Percentiles rank a stretch among this genome's conserved stretches.
Conservation (phyloP, 352 stramenopile genomes). For the Phytophthora ramorum region DNA sequence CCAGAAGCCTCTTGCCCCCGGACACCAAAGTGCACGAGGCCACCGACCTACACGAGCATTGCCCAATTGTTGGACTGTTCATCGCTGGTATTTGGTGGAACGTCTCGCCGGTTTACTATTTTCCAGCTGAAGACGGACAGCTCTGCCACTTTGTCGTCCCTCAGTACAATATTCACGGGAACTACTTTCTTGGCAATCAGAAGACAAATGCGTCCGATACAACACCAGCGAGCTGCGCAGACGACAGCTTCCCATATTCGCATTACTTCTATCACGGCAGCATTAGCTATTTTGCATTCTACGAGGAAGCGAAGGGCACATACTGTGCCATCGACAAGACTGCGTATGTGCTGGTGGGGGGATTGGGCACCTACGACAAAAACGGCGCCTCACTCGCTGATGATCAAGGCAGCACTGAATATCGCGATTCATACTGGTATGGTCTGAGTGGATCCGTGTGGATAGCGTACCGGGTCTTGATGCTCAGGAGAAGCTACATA, state of each 20-base stretch:
- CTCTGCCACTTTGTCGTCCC: slow-evolving; percentile 40
- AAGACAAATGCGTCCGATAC: slow-evolving; percentile 13
- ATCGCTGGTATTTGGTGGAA: slow-evolving; percentile 47
- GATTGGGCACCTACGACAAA: slow-evolving; percentile 34
- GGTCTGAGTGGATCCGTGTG: slow-evolving; percentile 20
- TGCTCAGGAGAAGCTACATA: slow-evolving; percentile 37
- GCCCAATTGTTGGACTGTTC: slow-evolving; percentile 33
- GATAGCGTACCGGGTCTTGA: slow-evolving; percentile 33
- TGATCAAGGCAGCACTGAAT: slow-evolving; percentile 24
- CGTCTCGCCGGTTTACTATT: slow-evolving; percentile 29
- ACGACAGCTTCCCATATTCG: slow-evolving; percentile 28
- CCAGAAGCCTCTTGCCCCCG: slow-evolving; percentile 13
- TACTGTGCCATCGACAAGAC: slow-evolving; percentile 39
- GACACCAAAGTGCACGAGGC: background rate
- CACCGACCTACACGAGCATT: slow-evolving; percentile 19
- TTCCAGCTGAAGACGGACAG: slow-evolving; percentile 1
- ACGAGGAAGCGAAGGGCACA: slow-evolving; percentile 34
- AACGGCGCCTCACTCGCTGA: slow-evolving; percentile 28
- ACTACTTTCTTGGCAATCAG: slow-evolving; percentile 29
- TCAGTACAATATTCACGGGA: slow-evolving; percentile 44
- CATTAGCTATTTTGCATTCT: slow-evolving; percentile 38
- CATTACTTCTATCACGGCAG: slow-evolving; percentile 43
- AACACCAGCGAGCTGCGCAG: slow-evolving; percentile 18
- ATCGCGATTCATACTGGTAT: slow-evolving; percentile 43
- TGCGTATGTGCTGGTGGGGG: slow-evolving; percentile 31